phyloP scores from a whole-genome alignment of 257 asterid species.

The Eustoma russellianum region DNA sequence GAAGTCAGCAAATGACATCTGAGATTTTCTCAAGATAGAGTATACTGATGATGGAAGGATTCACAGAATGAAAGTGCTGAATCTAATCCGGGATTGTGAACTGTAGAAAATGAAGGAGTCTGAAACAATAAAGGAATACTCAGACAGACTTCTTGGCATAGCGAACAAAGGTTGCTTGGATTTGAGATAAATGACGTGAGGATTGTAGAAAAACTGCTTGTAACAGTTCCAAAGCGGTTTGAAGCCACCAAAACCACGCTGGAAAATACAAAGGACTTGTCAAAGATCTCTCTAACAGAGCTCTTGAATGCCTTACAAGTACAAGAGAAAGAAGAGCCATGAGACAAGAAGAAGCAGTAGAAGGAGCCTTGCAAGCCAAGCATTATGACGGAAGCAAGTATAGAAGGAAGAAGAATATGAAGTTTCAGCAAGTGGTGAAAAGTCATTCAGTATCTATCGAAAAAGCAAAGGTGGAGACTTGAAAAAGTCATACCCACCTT shows the following conservation, averaged over 20 bases:
- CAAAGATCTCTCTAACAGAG: constrained; percentile 5
- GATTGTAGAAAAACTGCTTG: constrained; percentile 1
- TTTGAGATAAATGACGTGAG: neutral
- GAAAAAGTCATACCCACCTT: neutral
- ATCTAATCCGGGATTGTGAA: constrained; percentile 4
- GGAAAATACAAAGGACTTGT: constrained; percentile 11
- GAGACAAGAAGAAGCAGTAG: neutral
- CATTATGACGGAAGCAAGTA: too few relatives aligned
- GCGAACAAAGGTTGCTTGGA: constrained; percentile 2
- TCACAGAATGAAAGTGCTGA: neutral
- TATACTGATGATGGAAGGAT: constrained; percentile 5
- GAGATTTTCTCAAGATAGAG: neutral
- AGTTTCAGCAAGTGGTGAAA: neutral
- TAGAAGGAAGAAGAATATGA: neutral
- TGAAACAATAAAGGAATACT: constrained; percentile 5
- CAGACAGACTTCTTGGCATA: neutral
- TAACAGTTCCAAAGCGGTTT: neutral
- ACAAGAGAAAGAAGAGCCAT: constrained; percentile 13
- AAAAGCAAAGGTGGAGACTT: neutral
- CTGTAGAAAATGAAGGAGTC: constrained; percentile 1
- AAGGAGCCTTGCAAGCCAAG: neutral
- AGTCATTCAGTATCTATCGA: neutral
- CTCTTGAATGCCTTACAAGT: constrained; percentile 9
- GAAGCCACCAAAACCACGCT: constrained; percentile 1
- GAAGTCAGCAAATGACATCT: neutral